Evolutionary conservation across 441 rosid genomes (phyloP), one percentile per base, ranked within the genome.

Genomic region (Pelargonium citronellum): DNA sequence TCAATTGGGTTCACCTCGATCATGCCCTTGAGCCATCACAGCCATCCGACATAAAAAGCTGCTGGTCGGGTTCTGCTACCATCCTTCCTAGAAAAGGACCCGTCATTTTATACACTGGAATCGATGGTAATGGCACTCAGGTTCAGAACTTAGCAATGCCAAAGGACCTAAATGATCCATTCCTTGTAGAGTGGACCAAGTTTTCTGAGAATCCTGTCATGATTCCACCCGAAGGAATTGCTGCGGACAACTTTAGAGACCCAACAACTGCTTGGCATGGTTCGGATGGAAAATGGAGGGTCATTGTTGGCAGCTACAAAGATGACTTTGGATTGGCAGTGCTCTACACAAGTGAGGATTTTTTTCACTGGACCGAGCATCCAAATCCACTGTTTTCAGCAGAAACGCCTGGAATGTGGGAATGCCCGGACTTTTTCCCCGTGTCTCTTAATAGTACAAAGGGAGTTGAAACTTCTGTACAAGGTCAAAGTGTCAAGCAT

Each of bases 261-360:
- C 74, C 67, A 30, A 64, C 68, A 9, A 71, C 68, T 11, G 67
- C 74, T 20, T 63, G 74, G 74, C 69, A 63, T 34, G 74, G 74
- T 0, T 61, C 67, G 22, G 74, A 71, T 65, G 64, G 15, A 16
- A 53, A 7, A 5, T 71, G 74, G 62, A 64, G 68, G 53, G 67
- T 71, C 16, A 64, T 30, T 15, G 68, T 71, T 71, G 74, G 74
- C 11, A 47, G 74, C 63, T 64, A 22, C 16, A 71, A 46, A 24
- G 51, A 71, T 12, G 67, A 53, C 0, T 58, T 2, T n/a, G 69
- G 74, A 37, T 43, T 51, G 7, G 69, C 20, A 4, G 10, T 71
- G 49, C 74, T 71, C n/a, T 64, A 63, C 58, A 64, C 19, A 51
- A 71, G 69, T 34, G 2, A 49, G 11, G 69, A 71, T 27, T 64